Conservation (phyloP, 2,329 filamentous ascomycete species). For the Karstenula rhodostoma region DNA sequence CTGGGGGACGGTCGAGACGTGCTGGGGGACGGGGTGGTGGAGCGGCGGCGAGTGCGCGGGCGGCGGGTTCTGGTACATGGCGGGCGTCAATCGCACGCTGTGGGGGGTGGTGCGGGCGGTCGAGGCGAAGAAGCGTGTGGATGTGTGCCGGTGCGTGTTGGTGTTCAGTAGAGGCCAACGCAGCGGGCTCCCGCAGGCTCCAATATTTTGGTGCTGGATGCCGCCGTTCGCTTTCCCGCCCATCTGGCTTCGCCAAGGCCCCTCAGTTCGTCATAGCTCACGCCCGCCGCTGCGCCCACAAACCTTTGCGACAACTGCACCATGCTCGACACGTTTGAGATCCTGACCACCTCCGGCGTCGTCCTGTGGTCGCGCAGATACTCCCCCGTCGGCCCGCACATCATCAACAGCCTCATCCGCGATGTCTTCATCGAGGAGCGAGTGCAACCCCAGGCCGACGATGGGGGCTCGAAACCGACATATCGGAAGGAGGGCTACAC, state of each 20-base stretch:
- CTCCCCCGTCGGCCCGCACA: constrained; percentile 76
- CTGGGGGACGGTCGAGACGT: constrained; percentile 97
- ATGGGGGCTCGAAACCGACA: constrained; percentile 70
- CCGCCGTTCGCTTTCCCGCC: constrained; percentile 19
- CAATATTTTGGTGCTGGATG: constrained; percentile 13
- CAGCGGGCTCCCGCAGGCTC: constrained; percentile 2
- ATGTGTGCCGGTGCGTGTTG: background rate
- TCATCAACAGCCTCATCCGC: constrained; percentile 94
- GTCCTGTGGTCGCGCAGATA: constrained; percentile 95
- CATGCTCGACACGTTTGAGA: constrained; percentile 98
- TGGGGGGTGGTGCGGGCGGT: background rate
- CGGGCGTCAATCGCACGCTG: constrained; percentile 36
- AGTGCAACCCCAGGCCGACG: constrained; percentile 67
- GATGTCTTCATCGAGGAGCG: constrained; percentile 99
- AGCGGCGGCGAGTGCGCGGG: constrained; percentile 81
- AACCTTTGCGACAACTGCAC: constrained; percentile 8
- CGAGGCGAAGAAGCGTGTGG: constrained; percentile 1
- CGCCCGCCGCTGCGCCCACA: constrained; percentile 13
- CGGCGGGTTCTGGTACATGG: constrained; percentile 81
- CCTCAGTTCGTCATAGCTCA: constrained; percentile 40
- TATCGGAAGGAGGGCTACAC: constrained; percentile 95
- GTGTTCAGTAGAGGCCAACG: constrained; percentile 16
- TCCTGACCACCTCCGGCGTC: constrained; percentile 93
- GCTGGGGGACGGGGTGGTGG: constrained; percentile 96
- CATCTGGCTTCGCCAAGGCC: constrained; percentile 32